Evolutionary conservation across 345 rosid species (phyloP), one percentile per base, ranked within the genome.

Genomic region (Raphanus sativus): DNA sequence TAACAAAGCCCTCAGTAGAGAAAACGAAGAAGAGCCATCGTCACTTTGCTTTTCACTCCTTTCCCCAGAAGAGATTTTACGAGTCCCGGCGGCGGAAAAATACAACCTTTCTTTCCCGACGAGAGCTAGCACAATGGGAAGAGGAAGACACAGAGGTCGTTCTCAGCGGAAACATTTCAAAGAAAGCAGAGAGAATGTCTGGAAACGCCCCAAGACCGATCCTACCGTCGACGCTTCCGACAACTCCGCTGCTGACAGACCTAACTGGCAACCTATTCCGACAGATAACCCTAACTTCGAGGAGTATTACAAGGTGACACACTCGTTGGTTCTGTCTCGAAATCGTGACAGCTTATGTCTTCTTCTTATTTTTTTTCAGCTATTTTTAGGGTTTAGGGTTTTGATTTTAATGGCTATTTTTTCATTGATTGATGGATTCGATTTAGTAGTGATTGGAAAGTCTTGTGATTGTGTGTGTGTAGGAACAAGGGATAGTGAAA

Each of bases 81-180:
- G 36, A 65, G 48, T 58, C 74, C 79, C 79, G 82, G 82, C 79
- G 75, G 75, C 79, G 75, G 79, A 50, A 79, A 32, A 62, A 62
- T 17, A 26, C 3, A 62, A 48, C 0, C 12, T 21, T 38, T 38
- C 21, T 34, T 34, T 8, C 8, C 60, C 74, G 78, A 28, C 65
- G 26, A 50, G 50, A 75, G 64, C 62, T 30, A 6, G 13, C 58
- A 56, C 30, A 80, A 78, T 85, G 88, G 90, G 88, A 71, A 81
- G 81, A 86, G 85, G 88, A 80, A 87, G 96, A 34, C 88, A 90
- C 33, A 83, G 87, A 77, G 85, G 94, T 55, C 91, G 93, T 56
- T 89, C 99, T 56, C 99, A 92, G 76, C 82, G 99, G 54, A 91
- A 87, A 65, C 94, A 95, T 77, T 95, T 92, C 76, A 83, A 86